Percentiles rank a stretch among this genome's conserved stretches.
Conservation (phyloP, 257 asterid species). For the Forsythia viridissima region DNA sequence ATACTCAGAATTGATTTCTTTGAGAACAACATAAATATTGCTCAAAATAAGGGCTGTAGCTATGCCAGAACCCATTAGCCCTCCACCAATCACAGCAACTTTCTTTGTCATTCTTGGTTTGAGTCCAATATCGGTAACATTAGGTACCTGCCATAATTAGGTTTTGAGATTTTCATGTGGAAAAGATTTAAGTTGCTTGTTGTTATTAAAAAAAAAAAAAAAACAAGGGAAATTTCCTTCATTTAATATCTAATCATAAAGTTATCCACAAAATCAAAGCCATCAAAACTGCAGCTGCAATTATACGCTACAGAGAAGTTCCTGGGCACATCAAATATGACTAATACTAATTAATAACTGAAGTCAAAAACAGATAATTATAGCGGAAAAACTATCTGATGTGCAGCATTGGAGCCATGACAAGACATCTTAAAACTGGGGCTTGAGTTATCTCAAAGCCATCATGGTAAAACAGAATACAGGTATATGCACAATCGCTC, state of each 20-base stretch:
- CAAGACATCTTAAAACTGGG: not conserved
- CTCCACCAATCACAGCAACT: conserved; percentile 97
- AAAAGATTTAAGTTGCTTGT: not conserved
- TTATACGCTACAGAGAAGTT: not conserved
- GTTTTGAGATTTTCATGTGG: conserved; percentile 7
- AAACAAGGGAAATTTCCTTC: not conserved
- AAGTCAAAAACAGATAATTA: not conserved
- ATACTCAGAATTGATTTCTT: conserved; percentile 86
- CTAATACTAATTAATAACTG: not conserved
- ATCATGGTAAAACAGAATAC: not conserved
- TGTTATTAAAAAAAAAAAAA: not conserved
- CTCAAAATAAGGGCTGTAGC: conserved; percentile 84
- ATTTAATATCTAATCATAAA: not conserved
- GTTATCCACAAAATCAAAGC: not conserved
- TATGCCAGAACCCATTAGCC: conserved; percentile 98
- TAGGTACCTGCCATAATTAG: conserved; percentile 62
- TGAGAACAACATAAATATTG: conserved; percentile 63
- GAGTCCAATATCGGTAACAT: conserved; percentile 85
- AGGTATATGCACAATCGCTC: not conserved
- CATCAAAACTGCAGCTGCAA: not conserved
- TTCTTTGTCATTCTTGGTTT: conserved; percentile 80
- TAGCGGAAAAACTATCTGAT: not conserved
- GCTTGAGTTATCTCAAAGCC: not conserved
- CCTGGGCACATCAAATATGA: not conserved
- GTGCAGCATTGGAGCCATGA: not conserved